phyloP scores from a whole-genome alignment of 176 grass and related monocot genomes.

The Oryza rufipogon region DNA sequence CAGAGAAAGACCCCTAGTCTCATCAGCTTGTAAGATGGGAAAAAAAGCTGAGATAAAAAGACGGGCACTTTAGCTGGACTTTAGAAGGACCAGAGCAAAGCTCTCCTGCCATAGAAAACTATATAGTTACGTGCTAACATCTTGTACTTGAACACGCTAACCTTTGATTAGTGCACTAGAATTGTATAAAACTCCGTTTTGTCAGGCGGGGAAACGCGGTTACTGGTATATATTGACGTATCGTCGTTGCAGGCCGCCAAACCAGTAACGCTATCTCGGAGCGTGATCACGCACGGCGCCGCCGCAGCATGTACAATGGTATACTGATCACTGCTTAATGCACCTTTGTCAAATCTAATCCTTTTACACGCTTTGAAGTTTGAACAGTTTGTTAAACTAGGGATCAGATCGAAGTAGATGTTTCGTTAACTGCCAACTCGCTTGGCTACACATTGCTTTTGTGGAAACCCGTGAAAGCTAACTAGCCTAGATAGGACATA shows the following conservation, averaged over 20 bases:
- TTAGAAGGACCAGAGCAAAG: background rate
- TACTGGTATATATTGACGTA: background rate
- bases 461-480: conserved; percentile 9
- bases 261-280: conserved; percentile 4
- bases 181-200: background rate
- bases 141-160: conserved; percentile 14
- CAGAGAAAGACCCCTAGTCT: background rate
- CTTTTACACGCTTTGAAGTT: conserved; percentile 19
- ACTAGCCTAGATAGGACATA: background rate
- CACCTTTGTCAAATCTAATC: conserved; percentile 30
- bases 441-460: conserved; percentile 35
- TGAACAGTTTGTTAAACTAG: background rate
- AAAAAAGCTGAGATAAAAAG: background rate
- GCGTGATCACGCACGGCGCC: background rate
- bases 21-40: background rate
- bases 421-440: conserved; percentile 25
- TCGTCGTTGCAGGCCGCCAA: conserved; percentile 20
- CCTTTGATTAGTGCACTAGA: background rate
- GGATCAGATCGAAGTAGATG: background rate
- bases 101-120: background rate
- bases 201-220: conserved; percentile 22
- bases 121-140: background rate
- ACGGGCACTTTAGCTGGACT: background rate
- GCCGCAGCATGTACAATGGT: background rate
- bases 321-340: background rate